Evolutionary conservation across 2,329 filamentous ascomycete species (phyloP).

Genomic region (Sporothrix pallida): DNA sequence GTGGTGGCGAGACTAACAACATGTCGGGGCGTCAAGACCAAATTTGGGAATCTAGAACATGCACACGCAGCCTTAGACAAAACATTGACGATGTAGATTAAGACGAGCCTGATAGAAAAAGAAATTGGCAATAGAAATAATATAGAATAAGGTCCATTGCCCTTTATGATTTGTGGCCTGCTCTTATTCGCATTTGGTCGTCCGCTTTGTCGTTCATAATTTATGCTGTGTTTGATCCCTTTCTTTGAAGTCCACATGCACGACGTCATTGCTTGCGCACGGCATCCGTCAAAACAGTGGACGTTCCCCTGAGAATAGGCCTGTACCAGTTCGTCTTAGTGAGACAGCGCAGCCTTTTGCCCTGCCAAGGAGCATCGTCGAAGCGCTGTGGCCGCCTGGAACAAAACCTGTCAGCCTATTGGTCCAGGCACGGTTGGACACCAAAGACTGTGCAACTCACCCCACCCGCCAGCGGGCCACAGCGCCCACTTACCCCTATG

Average conservation of each 20-base stretch:
- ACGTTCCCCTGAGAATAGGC: background rate
- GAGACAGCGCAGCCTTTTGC: background rate
- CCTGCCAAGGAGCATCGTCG: background rate
- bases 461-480: background rate
- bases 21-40: background rate
- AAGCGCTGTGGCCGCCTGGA: background rate
- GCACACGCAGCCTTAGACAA: background rate
- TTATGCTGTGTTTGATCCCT: background rate
- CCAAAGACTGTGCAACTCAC: background rate
- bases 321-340: background rate
- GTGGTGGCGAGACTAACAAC: background rate
- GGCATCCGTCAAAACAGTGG: background rate
- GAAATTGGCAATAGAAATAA: too few relatives aligned
- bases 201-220: background rate
- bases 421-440: background rate
- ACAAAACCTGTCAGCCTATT: background rate
- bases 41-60: background rate
- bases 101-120: background rate
- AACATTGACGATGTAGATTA: background rate
- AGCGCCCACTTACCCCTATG: conserved; percentile 8
- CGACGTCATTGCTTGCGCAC: conserved; percentile 2
- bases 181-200: background rate
- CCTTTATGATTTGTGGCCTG: background rate
- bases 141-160: background rate
- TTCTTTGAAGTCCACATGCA: background rate